A percentile compares a stretch with the other conserved stretches of the same genome.
phyloP scores from a whole-genome alignment of 805 yeast species.

The Jamesozyma piceae region DNA sequence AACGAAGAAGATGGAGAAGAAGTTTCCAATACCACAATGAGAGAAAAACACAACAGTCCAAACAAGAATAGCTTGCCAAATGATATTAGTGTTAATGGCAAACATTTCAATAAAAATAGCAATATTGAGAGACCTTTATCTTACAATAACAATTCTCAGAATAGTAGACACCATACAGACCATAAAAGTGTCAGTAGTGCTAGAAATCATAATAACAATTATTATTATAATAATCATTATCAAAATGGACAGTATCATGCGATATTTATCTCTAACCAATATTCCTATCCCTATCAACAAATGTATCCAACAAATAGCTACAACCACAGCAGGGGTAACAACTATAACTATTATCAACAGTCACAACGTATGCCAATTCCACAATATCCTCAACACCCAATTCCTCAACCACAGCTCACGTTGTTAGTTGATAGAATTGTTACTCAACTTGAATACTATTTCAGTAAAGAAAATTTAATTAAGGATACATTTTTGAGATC shows the following conservation, averaged over 20 bases:
- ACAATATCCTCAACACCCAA: conserved; percentile 3
- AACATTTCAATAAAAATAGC: neutral
- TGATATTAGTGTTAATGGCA: neutral
- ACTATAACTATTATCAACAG: neutral
- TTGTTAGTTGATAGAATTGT: conserved; percentile 24
- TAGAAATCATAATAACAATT: neutral
- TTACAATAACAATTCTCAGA: neutral
- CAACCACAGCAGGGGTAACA: neutral
- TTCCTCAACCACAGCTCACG: conserved; percentile 4
- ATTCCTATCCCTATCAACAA: neutral
- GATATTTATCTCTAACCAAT: neutral
- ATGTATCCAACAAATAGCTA: neutral
- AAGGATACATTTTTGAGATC: conserved; percentile 76
- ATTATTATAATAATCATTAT: neutral
- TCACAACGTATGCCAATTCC: neutral
- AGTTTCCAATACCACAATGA: neutral
- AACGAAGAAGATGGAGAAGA: neutral
- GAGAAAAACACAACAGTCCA: neutral
- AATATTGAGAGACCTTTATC: neutral
- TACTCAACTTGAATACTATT: conserved; percentile 76
- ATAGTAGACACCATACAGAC: neutral
- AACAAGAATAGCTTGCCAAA: neutral
- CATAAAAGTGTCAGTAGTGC: neutral
- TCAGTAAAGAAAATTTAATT: conserved; percentile 73
- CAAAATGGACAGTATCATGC: neutral